Evolutionary conservation across 352 stramenopile species (phyloP), one percentile per base, ranked within the genome.

Genomic region (Globisporangium apiculatum): DNA sequence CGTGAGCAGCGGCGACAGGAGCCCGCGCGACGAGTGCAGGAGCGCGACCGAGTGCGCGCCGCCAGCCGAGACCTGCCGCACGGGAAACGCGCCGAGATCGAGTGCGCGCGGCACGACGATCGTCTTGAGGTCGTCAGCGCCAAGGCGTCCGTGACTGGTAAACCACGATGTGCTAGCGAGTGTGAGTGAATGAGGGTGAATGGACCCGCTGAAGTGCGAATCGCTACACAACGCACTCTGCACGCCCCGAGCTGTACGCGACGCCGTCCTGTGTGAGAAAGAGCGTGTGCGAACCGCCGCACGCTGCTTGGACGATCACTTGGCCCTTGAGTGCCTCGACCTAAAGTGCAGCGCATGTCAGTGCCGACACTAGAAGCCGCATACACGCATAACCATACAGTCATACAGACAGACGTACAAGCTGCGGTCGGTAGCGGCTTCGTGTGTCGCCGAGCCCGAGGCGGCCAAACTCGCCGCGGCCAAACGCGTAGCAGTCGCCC

Each of bases 241-340:
- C 72, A 51, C 79, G 68, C 48, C 90, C 89, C 48, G 78, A 83
- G 64, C 85, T 91, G 63, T 84, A 96, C 12, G 86, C 84, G 48
- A 88, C 65, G 37, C 89, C 89, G 35, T 97, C 82, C 47, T 75
- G 79, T 18, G 85, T 94, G 40, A 97, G 72, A 48, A 96, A 94
- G 43, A 95, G 67, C 43, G 87, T 95, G 78, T 97, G 89, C 59
- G 76, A 86, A 10, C 76, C 76, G 51, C 83, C 83, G n/a, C 79
- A 89, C 10, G 83, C 79, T 38, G 79, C 83, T 52, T 93, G 80
- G 48, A 91, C 82, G 36, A 93, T 69, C 1, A 53, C 64, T 57
- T 90, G 72, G 15, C 61, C 74, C 62, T 84, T 72, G 31, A 93
- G 37, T 11, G 81, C 77, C 49, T 90, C 73, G 14, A 88, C 73